A percentile compares a stretch with the other conserved stretches of the same genome.
Evolutionary conservation across 306 rosid species (phyloP).

Genomic region (Canavalia gladiata): DNA sequence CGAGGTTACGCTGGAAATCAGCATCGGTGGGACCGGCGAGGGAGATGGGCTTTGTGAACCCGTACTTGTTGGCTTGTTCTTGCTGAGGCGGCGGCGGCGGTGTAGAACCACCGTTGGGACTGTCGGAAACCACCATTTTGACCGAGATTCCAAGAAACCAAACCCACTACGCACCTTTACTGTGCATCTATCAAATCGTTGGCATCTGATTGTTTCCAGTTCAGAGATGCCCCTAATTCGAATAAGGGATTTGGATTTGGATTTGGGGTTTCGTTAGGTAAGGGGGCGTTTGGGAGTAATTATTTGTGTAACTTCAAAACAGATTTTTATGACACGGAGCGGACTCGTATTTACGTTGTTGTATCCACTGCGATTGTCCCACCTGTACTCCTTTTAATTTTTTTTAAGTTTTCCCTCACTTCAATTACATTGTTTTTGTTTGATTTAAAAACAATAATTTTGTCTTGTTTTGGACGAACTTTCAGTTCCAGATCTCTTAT

Average conservation of each 20-base stretch:
- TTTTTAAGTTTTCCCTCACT: neutral
- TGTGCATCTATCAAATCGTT: constrained; percentile 34
- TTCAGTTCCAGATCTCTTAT: neutral
- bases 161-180: constrained; percentile 32
- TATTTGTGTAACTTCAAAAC: neutral
- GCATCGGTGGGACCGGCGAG: constrained; percentile 82
- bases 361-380: constrained; percentile 34
- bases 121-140: constrained; percentile 76
- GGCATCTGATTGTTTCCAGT: constrained; percentile 36
- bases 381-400: constrained; percentile 23
- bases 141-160: constrained; percentile 30
- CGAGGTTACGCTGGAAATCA: constrained; percentile 73
- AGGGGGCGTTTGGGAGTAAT: constrained; percentile 47
- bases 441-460: neutral
- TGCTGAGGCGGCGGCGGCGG: constrained; percentile 44
- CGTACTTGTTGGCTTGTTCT: constrained; percentile 55
- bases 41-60: constrained; percentile 81
- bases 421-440: neutral
- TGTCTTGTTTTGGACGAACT: constrained; percentile 27
- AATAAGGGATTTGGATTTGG: constrained; percentile 11
- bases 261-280: constrained; percentile 41
- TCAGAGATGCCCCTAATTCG: constrained; percentile 15
- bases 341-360: constrained; percentile 21
- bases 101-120: constrained; percentile 52
- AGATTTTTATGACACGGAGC: constrained; percentile 34